Conservation (phyloP, 768 basidiomycete genomes). For the Lactarius akahatsu region DNA sequence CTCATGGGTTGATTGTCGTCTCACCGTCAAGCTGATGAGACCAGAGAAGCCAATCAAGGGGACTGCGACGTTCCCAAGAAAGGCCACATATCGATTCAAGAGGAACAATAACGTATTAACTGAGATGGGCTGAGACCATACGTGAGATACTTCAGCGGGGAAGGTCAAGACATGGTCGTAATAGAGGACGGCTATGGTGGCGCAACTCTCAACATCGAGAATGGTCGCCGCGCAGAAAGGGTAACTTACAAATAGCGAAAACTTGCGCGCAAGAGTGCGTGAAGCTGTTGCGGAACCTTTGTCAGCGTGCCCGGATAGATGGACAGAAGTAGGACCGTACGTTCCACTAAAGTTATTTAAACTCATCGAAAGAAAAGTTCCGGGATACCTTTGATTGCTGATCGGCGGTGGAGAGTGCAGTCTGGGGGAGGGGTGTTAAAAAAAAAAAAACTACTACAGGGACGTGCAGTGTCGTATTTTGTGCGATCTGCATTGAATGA, state of each 20-base stretch:
- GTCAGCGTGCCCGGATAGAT: neutral
- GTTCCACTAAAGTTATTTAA: neutral
- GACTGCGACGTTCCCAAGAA: conserved; percentile 38
- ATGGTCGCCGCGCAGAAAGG: neutral
- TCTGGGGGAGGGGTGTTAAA: neutral
- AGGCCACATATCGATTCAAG: conserved; percentile 49
- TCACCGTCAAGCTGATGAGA: conserved; percentile 25
- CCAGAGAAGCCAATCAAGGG: conserved; percentile 29
- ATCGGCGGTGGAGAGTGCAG: neutral
- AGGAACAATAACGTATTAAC: conserved; percentile 47
- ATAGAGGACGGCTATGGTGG: conserved; percentile 32
- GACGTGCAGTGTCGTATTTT: neutral
- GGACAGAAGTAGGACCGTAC: neutral
- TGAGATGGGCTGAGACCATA: conserved; percentile 47
- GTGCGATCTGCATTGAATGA: neutral
- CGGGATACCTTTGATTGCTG: neutral
- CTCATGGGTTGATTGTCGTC: neutral
- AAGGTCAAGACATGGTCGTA: conserved; percentile 38
- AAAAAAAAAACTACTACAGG: too few species aligned
- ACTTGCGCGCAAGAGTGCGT: neutral
- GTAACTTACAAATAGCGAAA: conserved; percentile 4
- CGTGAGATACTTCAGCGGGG: conserved; percentile 41
- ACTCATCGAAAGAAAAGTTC: neutral
- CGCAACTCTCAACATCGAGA: neutral
- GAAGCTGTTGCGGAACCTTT: neutral